Conservation (phyloP, 2,329 filamentous ascomycete species). For the Clarireedia monteithiana region DNA sequence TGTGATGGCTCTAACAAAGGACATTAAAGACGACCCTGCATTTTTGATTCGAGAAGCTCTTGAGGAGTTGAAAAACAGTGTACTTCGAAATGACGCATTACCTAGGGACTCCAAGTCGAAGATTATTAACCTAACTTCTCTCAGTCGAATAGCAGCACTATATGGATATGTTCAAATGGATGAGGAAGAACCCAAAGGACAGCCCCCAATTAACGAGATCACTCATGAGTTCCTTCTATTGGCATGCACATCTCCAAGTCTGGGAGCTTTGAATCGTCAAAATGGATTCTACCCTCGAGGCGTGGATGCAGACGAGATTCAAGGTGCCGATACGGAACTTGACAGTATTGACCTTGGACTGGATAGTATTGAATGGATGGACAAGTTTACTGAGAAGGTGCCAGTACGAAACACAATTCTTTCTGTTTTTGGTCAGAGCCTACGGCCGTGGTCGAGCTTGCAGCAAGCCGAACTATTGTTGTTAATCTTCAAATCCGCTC, state of each 20-base stretch:
- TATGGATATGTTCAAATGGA: slow-evolving; percentile 52
- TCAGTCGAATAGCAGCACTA: slow-evolving; percentile 64
- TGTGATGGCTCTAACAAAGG: slow-evolving; percentile 63
- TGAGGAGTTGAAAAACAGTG: slow-evolving; percentile 56
- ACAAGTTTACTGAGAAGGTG: slow-evolving; percentile 56
- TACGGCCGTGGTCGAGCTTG: slow-evolving; percentile 76
- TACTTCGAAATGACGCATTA: slow-evolving; percentile 69
- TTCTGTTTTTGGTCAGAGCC: slow-evolving; percentile 66
- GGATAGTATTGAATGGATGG: slow-evolving; percentile 62
- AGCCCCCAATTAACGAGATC: slow-evolving; percentile 53
- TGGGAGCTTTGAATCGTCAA: slow-evolving; percentile 68
- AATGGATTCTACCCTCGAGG: slow-evolving; percentile 79
- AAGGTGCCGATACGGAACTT: slow-evolving; percentile 37
- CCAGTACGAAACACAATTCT: slow-evolving; percentile 74
- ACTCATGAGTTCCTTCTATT: slow-evolving; percentile 69
- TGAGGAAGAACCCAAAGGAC: slow-evolving; percentile 35
- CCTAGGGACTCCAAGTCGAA: slow-evolving; percentile 66
- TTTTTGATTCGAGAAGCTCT: slow-evolving; percentile 70
- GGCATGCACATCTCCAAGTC: slow-evolving; percentile 64
- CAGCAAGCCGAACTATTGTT: slow-evolving; percentile 77
- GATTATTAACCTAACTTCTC: slow-evolving; percentile 65
- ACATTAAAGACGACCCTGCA: slow-evolving; percentile 70
- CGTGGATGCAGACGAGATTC: slow-evolving; percentile 49
- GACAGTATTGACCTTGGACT: slow-evolving; percentile 54
- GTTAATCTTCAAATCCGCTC: slow-evolving; percentile 70